Base-by-base conservation (phyloP, 495 filamentous ascomycete species). In the Geoglossum glabrum region DNA sequence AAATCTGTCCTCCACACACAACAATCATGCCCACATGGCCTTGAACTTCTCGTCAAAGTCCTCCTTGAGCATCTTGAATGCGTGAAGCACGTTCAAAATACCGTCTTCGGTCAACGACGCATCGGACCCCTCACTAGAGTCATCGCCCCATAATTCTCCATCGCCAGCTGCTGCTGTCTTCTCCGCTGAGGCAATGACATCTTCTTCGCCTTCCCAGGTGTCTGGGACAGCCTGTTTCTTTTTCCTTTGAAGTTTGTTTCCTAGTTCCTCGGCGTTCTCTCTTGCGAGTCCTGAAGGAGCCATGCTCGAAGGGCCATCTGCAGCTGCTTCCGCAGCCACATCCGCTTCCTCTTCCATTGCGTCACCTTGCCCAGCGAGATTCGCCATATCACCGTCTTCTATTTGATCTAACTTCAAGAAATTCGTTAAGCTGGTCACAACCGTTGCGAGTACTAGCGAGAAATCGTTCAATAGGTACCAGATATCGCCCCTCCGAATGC, bases 381-480 rank as follows among this genome's bases (percentile, higher is more conserved):
- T 64, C 23, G 64, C 61, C 1, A 69, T 65, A 28, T 74, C 73
- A 23, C 68, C 69, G 36, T 69, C 68, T n/a, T 68, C 68, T 49
- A 63, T 62, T 0, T 66, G 66, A n/a, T 70, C 70, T 0, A 71
- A 60, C 47, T 74, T 71, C 63, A 76, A 63, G 59, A 76, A 76
- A 59, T 74, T 77, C 8, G 70, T 72, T 0, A 87, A 63, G 50
- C 75, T 77, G 0, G 74, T 74, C 11, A 79, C 67, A 38, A 88
- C 80, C 0, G 82, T 85, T 0, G 78, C 81, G 0, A 90, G 65
- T 0, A 86, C 72, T 23, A 86, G 69, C 21, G 80, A 84, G 58
- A 88, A 88, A 61, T 86, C 83, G 28, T 80, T 82, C 6, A 85
- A 65, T 1, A 72, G 50, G 61, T 79, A 86, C 83, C 83, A 87